Percentiles rank a stretch among this genome's conserved stretches.
These are phyloP conservation scores for Anthoceros angustus DNA, from an alignment of 225 moss, liverwort and hornwort species.

Conservation along the genomic window DNA sequence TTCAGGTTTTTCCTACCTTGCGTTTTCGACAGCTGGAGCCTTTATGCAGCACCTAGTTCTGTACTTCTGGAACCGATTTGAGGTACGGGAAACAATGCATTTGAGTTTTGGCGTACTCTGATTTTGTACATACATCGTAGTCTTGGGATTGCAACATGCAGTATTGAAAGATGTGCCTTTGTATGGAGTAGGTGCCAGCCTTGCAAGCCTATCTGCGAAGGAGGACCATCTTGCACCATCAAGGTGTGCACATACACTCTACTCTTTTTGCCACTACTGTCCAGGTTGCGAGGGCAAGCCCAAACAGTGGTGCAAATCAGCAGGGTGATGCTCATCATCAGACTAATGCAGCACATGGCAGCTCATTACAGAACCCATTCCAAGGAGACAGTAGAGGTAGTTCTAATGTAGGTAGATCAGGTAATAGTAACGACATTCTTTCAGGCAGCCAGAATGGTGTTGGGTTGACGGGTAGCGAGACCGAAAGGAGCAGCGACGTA, in stretches of 20 bases:
- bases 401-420: not conserved
- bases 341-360: not conserved
- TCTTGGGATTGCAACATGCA: not conserved
- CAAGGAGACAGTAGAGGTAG: not conserved
- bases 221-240: constrained; percentile 53
- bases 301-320: constrained; percentile 15
- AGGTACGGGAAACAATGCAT: constrained; percentile 26
- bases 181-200: constrained; percentile 50
- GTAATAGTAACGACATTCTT: constrained; percentile 3
- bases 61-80: constrained; percentile 96
- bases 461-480: not conserved
- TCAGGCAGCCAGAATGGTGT: not conserved
- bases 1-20: constrained; percentile 85
- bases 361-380: not conserved
- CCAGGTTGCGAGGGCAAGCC: constrained; percentile 49
- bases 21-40: constrained; percentile 76
- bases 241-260: constrained; percentile 81
- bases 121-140: not conserved
- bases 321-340: constrained; percentile 4
- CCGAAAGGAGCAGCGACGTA: not conserved
- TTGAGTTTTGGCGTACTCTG: not conserved
- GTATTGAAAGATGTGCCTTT: not conserved
- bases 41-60: constrained; percentile 98
- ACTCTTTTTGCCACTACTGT: constrained; percentile 54
- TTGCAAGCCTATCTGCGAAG: constrained; percentile 56